A percentile compares a stretch with the other conserved stretches of the same genome.
These are phyloP conservation scores for Irpex sp. DNA, from an alignment of 1,284 basidiomycete genomes.

Conservation along the genomic window DNA sequence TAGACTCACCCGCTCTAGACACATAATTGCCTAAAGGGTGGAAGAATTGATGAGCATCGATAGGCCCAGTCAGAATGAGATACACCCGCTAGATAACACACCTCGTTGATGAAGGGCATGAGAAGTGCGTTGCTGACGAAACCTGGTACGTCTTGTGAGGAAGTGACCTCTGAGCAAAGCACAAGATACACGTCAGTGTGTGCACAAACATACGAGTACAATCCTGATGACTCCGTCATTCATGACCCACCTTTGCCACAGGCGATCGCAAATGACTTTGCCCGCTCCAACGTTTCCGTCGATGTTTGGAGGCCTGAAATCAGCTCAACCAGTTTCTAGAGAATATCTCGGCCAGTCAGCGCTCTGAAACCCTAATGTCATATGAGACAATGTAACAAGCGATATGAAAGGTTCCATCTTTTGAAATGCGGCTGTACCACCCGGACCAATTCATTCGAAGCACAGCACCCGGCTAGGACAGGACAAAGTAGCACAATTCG, in stretches of 20 bases:
- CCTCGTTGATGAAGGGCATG: conserved; percentile 92
- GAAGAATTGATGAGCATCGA: conserved; percentile 1
- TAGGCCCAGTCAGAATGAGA: neutral
- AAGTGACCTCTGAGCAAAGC: conserved; percentile 68
- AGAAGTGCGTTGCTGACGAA: conserved; percentile 86
- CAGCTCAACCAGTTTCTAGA: conserved; percentile 85
- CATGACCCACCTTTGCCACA: conserved; percentile 78
- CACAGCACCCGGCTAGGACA: too few species aligned
- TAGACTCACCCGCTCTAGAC: conserved; percentile 71
- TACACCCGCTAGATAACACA: conserved; percentile 27
- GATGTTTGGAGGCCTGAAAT: conserved; percentile 93
- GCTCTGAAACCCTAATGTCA: too few species aligned
- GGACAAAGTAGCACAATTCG: too few species aligned
- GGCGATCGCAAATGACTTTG: conserved; percentile 79
- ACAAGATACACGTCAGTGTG: neutral
- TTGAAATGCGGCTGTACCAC: too few species aligned
- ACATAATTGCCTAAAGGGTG: conserved; percentile 76
- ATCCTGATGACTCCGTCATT: neutral
- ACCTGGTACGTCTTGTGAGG: conserved; percentile 87
- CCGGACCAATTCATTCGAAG: too few species aligned
- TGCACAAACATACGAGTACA: neutral
- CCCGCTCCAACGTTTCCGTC: conserved; percentile 69
- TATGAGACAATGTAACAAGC: too few species aligned
- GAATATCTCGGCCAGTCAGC: neutral
- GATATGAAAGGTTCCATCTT: too few species aligned